Percentiles rank a stretch among this genome's conserved stretches.
These are phyloP conservation scores for Crataegus laevigata DNA, from an alignment of 306 rosid species.

Conservation along the genomic window DNA sequence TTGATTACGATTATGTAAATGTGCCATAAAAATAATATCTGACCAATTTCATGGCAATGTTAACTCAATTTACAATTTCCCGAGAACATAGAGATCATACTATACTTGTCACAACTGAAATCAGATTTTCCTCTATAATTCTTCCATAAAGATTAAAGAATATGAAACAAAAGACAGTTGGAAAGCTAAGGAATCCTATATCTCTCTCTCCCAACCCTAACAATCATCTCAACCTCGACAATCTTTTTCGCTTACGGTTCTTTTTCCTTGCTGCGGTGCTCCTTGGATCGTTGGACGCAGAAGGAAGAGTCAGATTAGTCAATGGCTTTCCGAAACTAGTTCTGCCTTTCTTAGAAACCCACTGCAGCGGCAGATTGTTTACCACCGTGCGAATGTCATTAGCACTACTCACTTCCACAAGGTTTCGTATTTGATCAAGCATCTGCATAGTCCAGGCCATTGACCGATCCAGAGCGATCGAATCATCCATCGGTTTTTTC, in stretches of 20 bases:
- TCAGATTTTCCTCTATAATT: background rate
- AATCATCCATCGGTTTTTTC: constrained; percentile 68
- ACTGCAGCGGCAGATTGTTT: constrained; percentile 65
- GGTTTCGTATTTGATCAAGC: constrained; percentile 66
- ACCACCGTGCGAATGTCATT: constrained; percentile 56
- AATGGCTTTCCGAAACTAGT: constrained; percentile 49
- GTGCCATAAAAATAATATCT: background rate
- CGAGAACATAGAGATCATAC: background rate
- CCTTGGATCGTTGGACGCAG: constrained; percentile 21
- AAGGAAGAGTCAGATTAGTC: constrained; percentile 24
- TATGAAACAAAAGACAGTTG: background rate
- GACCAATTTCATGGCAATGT: background rate
- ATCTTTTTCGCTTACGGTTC: constrained; percentile 41
- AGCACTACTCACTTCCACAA: constrained; percentile 54
- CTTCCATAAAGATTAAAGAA: background rate
- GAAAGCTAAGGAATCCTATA: background rate
- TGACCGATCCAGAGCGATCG: constrained; percentile 56
- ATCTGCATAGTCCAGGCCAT: constrained; percentile 78
- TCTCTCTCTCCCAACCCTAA: constrained; percentile 1
- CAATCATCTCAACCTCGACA: constrained; percentile 47
- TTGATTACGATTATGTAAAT: no score
- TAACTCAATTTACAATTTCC: constrained; percentile 1
- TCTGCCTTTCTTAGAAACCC: constrained; percentile 52
- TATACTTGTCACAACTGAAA: background rate
- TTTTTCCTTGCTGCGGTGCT: constrained; percentile 26